Evolutionary conservation across 345 rosid genomes (phyloP), one percentile per base, ranked within the genome.

Genomic region (Linum tenue): DNA sequence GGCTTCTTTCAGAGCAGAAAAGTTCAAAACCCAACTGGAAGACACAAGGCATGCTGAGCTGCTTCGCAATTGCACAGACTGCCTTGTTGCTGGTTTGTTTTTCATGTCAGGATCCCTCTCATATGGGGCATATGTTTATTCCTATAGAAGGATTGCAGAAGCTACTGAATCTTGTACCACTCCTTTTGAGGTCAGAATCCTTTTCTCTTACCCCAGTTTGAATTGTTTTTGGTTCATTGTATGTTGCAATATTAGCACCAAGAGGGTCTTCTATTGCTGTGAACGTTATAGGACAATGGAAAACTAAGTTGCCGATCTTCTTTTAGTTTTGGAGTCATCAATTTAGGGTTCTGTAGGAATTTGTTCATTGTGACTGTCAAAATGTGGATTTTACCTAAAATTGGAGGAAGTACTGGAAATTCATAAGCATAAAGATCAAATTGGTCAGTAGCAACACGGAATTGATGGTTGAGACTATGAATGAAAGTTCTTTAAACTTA

Each of bases 31-130:
- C 48, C 69, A 87, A 67, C 56, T 84, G 73, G 90, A 84, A 83
- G 97, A 85, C 51, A 53, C 73, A 8, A 87, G 83, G 73, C 83
- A 87, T 70, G 78, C 74, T 0, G 92, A 94, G 59, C 85, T 88
- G 73, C 91, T 74, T 38, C 80, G 60, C 70, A 88, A 58, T 60
- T 81, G 85, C 75, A 76, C 82, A 41, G 97, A 94, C 59, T 86
- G 86, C 76, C 95, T 94, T 58, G 92, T 83, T 64, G 82, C 91
- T 7, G 88, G 95, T 60, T 75, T 94, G 74, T 62, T 85, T 64
- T 60, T 69, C 71, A 88, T 89, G 95, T 69, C 77, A 12, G 72
- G 66, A 48, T 80, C 81, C 37, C 82, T 94, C 68, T 61, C 67
- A 2, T 87, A 79, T 63, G 92, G 95, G 31, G 82, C 83, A 31